Evolutionary conservation across 495 filamentous ascomycete species (phyloP).

Genomic region (Chaetomidium leptoderma): DNA sequence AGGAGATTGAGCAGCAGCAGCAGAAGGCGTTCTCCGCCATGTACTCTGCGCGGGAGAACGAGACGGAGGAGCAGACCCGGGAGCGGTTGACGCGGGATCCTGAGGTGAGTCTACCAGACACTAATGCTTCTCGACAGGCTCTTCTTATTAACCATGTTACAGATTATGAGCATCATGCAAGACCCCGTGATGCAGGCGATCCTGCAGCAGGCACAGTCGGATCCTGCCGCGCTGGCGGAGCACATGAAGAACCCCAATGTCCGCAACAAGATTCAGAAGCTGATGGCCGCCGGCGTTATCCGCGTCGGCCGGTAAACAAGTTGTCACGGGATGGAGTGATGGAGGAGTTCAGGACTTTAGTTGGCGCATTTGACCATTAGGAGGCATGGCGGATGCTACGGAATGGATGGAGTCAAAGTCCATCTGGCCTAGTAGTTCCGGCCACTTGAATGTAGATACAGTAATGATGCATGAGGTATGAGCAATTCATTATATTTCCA

Average conservation of each 20-base stretch:
- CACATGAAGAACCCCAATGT: slow-evolving; percentile 93
- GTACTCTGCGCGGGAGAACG: slow-evolving; percentile 82
- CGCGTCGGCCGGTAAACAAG: slow-evolving; percentile 57
- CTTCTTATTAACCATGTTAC: slow-evolving; percentile 37
- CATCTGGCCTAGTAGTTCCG: background rate
- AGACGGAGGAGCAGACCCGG: slow-evolving; percentile 95
- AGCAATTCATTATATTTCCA: background rate
- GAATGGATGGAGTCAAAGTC: background rate
- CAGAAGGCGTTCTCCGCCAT: slow-evolving; percentile 92
- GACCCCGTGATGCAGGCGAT: slow-evolving; percentile 98
- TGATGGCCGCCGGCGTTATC: slow-evolving; percentile 90
- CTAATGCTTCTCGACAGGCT: background rate
- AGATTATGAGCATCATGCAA: slow-evolving; percentile 87
- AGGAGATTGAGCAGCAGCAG: slow-evolving; percentile 90
- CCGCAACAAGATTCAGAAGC: slow-evolving; percentile 80
- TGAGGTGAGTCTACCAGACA: slow-evolving; percentile 57
- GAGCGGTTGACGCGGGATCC: slow-evolving; percentile 89
- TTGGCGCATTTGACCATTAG: background rate
- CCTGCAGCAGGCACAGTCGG: slow-evolving; percentile 89
- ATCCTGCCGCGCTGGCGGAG: slow-evolving; percentile 86
- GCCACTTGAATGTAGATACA: slow-evolving; percentile 4
- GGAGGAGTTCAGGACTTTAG: background rate
- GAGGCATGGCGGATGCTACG: background rate
- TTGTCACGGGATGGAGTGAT: background rate
- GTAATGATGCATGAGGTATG: slow-evolving; percentile 25